phyloP scores from a whole-genome alignment of 2,329 filamentous ascomycete species.

The Botryosphaeria dothidea region DNA sequence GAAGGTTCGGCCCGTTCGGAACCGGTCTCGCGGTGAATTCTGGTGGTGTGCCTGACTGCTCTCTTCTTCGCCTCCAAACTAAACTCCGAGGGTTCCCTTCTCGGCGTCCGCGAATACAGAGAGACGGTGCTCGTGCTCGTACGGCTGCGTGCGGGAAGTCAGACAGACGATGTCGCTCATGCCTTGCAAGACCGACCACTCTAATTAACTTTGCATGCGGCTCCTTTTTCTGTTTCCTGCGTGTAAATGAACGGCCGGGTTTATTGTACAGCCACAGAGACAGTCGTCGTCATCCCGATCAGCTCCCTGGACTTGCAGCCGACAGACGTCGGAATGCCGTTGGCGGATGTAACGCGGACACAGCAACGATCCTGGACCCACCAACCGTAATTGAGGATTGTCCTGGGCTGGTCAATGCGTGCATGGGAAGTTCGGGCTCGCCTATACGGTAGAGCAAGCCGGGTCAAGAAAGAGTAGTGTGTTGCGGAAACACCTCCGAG shows the following conservation, averaged over 20 bases:
- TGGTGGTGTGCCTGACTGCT: background rate
- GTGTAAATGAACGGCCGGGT: background rate
- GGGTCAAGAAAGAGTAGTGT: background rate
- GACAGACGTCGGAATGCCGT: background rate
- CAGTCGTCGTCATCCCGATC: background rate
- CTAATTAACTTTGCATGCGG: background rate
- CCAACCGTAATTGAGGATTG: background rate
- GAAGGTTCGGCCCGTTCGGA: background rate
- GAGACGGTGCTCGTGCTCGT: background rate
- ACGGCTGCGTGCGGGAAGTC: background rate
- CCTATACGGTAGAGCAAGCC: background rate
- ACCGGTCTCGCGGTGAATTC: background rate
- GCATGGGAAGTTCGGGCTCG: background rate
- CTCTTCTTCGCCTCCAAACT: background rate
- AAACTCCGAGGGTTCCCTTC: background rate
- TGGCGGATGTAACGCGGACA: background rate
- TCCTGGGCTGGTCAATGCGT: background rate
- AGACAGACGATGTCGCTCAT: background rate
- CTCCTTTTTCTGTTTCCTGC: background rate
- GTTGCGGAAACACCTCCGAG: background rate
- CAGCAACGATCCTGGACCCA: background rate
- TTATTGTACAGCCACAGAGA: background rate
- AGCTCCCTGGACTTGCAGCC: background rate
- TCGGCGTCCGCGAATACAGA: background rate
- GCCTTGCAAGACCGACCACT: background rate